These are phyloP conservation scores for Aureobasidium leucospermi DNA, from an alignment of 2,329 filamentous ascomycete species.

Conservation along the genomic window DNA sequence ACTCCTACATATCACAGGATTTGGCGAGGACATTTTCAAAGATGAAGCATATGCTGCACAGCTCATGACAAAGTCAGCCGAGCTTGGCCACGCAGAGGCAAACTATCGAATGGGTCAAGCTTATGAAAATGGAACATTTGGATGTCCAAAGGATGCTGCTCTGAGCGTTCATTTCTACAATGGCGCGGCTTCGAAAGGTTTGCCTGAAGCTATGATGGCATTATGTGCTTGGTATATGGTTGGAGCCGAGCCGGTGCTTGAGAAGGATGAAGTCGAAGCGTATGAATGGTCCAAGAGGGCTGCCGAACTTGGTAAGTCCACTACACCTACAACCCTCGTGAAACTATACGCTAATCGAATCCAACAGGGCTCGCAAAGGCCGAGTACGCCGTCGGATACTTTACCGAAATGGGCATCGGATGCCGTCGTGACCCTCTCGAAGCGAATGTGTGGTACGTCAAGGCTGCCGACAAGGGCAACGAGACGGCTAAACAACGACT, in stretches of 20 bases:
- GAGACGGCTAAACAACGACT: slow-evolving; percentile 82
- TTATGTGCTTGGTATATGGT: slow-evolving; percentile 98
- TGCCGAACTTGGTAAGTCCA: slow-evolving; percentile 68
- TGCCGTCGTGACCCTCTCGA: slow-evolving; percentile 90
- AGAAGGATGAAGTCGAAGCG: slow-evolving; percentile 92
- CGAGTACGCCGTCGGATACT: slow-evolving; percentile 94
- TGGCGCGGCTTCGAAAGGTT: slow-evolving; percentile 74
- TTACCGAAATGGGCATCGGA: slow-evolving; percentile 97
- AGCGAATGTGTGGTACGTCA: slow-evolving; percentile 97
- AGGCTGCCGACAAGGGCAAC: slow-evolving; percentile 85
- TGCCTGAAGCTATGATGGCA: slow-evolving; percentile 92
- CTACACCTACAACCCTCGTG: not conserved
- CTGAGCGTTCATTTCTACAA: slow-evolving; percentile 98
- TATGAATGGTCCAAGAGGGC: slow-evolving; percentile 92
- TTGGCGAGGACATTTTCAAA: slow-evolving; percentile 86
- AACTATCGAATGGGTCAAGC: slow-evolving; percentile 88
- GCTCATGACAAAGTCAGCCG: slow-evolving; percentile 87
- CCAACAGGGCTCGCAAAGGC: slow-evolving; percentile 56
- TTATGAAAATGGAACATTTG: slow-evolving; percentile 85
- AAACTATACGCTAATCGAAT: not conserved
- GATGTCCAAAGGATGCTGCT: slow-evolving; percentile 83
- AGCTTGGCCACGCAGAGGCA: slow-evolving; percentile 81
- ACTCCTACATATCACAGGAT: slow-evolving; percentile 83
- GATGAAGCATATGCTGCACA: slow-evolving; percentile 88
- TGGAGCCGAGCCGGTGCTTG: slow-evolving; percentile 81